phyloP scores from a whole-genome alignment of 2,329 filamentous ascomycete genomes.

The Macrophomina phaseolina region DNA sequence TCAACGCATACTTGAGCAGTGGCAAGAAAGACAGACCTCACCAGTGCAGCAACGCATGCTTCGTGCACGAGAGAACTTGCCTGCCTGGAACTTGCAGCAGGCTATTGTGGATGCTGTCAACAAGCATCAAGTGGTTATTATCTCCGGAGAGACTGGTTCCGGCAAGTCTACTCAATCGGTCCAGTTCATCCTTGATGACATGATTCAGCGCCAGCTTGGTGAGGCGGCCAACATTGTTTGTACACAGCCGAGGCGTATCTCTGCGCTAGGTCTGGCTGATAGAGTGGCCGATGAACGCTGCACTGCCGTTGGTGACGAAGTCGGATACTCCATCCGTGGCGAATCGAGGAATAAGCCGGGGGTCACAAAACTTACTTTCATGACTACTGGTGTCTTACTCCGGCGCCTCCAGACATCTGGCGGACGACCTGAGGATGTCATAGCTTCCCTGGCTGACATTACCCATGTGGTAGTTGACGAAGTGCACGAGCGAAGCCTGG shows the following conservation, averaged over 20 bases:
- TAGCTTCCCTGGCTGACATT: constrained; percentile 82
- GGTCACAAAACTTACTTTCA: constrained; percentile 88
- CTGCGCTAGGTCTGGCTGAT: constrained; percentile 90
- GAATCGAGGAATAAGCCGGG: constrained; percentile 76
- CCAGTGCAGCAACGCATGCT: constrained; percentile 77
- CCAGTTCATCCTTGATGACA: constrained; percentile 91
- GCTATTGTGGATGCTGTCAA: constrained; percentile 77
- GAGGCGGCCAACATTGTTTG: constrained; percentile 87
- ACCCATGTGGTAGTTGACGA: constrained; percentile 96
- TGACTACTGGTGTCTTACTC: constrained; percentile 92
- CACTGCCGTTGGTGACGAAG: constrained; percentile 78
- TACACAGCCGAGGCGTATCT: constrained; percentile 93
- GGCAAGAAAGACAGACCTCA: constrained; percentile 70
- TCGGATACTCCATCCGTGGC: constrained; percentile 90
- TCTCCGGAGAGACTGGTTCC: constrained; percentile 94
- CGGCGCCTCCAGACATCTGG: constrained; percentile 90
- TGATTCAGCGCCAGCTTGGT: constrained; percentile 78
- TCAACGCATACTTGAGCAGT: constrained; percentile 65
- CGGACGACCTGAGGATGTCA: constrained; percentile 77
- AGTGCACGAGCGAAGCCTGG: constrained; percentile 92
- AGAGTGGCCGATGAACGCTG: constrained; percentile 93
- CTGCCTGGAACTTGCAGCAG: constrained; percentile 85
- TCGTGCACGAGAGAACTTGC: constrained; percentile 72
- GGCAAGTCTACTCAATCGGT: constrained; percentile 97
- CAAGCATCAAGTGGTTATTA: constrained; percentile 86